A percentile compares a stretch with the other conserved stretches of the same genome.
These are phyloP conservation scores for Astrephomene gubernaculifera DNA, from an alignment of 139 green algal genomes.

Conservation along the genomic window DNA sequence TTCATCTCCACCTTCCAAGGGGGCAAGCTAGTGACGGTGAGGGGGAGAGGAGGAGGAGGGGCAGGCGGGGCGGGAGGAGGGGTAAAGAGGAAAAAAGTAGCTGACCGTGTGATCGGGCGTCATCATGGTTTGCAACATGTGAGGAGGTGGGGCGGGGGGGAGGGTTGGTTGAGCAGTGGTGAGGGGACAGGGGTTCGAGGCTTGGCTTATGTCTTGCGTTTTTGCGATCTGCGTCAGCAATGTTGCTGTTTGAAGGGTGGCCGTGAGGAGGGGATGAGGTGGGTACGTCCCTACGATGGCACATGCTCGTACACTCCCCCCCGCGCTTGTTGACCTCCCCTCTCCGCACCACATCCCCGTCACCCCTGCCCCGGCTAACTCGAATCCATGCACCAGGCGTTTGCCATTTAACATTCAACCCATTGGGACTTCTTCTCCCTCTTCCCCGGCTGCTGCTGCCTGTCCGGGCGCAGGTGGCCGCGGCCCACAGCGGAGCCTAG, in stretches of 20 bases:
- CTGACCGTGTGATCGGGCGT: neutral
- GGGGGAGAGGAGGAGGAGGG: neutral
- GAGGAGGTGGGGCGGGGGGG: neutral
- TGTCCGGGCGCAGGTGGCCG: constrained; percentile 39
- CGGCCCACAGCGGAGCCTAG: constrained; percentile 75
- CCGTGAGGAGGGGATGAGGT: too few relatives aligned
- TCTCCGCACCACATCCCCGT: neutral
- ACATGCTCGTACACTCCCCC: too few relatives aligned
- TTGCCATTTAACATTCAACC: too few relatives aligned
- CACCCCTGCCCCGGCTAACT: too few relatives aligned
- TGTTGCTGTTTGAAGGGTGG: too few relatives aligned
- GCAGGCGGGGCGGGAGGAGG: too few relatives aligned
- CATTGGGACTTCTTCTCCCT: neutral
- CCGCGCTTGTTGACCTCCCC: neutral
- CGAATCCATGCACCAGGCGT: too few relatives aligned
- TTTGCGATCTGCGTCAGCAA: neutral
- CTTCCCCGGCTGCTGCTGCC: neutral
- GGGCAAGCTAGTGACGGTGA: constrained; percentile 77
- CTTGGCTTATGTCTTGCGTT: neutral
- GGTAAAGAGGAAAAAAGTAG: too few relatives aligned
- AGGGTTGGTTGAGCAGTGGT: neutral
- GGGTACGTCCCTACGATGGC: too few relatives aligned
- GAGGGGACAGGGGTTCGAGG: neutral
- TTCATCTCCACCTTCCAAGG: constrained; percentile 78
- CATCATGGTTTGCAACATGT: neutral